Conservation (phyloP, 306 rosid species). For the Begonia masoniana region DNA sequence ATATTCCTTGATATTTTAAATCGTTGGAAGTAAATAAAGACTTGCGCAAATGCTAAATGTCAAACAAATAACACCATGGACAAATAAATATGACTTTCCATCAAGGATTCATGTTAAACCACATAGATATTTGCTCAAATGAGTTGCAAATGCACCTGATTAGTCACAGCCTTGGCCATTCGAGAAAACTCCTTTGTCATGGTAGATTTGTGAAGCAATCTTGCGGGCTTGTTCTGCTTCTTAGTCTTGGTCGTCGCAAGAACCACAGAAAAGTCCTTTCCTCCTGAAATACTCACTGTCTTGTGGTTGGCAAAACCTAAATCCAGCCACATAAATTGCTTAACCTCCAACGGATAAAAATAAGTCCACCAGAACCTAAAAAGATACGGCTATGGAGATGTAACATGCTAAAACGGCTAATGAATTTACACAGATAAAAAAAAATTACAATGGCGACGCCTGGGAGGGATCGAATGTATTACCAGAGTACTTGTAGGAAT, state of each 20-base stretch:
- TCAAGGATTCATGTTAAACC: too few relatives aligned
- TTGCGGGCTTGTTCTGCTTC: constrained; percentile 63
- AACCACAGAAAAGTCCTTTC: constrained; percentile 50
- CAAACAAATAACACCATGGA: too few relatives aligned
- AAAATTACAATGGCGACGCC: background rate
- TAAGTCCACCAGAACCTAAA: background rate
- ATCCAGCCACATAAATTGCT: background rate
- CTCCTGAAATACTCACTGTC: constrained; percentile 49
- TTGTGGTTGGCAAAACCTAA: constrained; percentile 77
- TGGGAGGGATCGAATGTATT: background rate
- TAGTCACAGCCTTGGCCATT: constrained; percentile 56
- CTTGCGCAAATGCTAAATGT: too few relatives aligned
- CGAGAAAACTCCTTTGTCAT: constrained; percentile 66
- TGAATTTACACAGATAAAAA: background rate
- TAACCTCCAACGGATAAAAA: background rate
- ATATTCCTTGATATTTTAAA: too few relatives aligned
- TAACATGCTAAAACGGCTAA: background rate
- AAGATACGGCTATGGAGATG: too few relatives aligned
- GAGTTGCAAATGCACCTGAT: constrained; percentile 36
- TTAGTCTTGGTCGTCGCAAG: constrained; percentile 65
- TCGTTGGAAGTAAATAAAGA: too few relatives aligned
- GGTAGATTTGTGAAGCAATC: constrained; percentile 47
- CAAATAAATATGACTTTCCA: too few relatives aligned
- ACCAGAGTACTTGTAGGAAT: constrained; percentile 75
- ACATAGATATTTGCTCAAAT: too few relatives aligned